Conservation (phyloP, 495 filamentous ascomycete species). For the Penicillium parvum region DNA sequence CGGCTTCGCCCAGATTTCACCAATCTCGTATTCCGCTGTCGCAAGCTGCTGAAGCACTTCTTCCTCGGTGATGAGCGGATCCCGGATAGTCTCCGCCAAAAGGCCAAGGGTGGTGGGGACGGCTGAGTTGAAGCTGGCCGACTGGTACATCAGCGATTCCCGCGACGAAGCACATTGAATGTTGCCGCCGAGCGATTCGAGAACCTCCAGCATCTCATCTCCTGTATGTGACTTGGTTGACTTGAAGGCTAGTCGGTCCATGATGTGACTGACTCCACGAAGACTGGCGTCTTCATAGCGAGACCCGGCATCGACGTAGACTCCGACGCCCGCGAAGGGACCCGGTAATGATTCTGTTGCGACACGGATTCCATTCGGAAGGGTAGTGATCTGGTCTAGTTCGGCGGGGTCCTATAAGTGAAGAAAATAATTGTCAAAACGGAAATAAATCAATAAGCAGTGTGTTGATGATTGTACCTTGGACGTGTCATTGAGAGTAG, state of each 20-base stretch:
- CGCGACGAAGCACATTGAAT: slow-evolving; percentile 94
- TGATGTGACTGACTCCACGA: slow-evolving; percentile 89
- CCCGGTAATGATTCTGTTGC: slow-evolving; percentile 94
- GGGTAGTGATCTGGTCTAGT: slow-evolving; percentile 80
- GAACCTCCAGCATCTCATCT: slow-evolving; percentile 80
- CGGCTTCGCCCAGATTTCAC: slow-evolving; percentile 96
- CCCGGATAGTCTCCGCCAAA: slow-evolving; percentile 89
- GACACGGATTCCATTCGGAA: slow-evolving; percentile 91
- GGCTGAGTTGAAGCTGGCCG: slow-evolving; percentile 93
- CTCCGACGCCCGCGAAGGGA: slow-evolving; percentile 90
- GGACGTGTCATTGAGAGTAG: slow-evolving; percentile 34
- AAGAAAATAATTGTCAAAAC: slow-evolving; percentile 8
- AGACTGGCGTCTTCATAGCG: slow-evolving; percentile 85
- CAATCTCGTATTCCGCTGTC: slow-evolving; percentile 92
- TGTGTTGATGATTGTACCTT: slow-evolving; percentile 29
- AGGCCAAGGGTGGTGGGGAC: slow-evolving; percentile 79
- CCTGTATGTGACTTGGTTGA: slow-evolving; percentile 69
- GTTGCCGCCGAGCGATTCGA: slow-evolving; percentile 87
- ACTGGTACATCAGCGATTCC: slow-evolving; percentile 98
- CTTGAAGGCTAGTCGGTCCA: slow-evolving; percentile 95
- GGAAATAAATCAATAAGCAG: not conserved
- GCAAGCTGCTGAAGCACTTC: slow-evolving; percentile 83
- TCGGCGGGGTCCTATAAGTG: slow-evolving; percentile 73
- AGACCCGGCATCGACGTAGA: slow-evolving; percentile 95
- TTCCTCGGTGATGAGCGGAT: slow-evolving; percentile 83